Base-by-base conservation (phyloP, 306 rosid genomes). In the Dryas drummondii region DNA sequence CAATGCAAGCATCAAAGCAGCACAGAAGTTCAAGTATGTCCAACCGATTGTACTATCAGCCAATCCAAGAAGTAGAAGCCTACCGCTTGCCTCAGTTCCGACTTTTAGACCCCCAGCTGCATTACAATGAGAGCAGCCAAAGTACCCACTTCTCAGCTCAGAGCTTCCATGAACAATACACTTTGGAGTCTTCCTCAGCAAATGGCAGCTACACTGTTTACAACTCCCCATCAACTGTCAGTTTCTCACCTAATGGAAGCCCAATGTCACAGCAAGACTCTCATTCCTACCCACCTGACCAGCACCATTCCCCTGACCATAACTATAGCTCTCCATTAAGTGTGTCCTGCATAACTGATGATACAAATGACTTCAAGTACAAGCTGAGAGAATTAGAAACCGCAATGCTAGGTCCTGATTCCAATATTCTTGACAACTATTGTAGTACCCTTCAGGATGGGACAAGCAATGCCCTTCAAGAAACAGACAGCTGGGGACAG, bases 391-490 rank as follows among this genome's bases (percentile, higher is more conserved):
- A 88, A 75, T 75, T 96, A 76, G 99, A 96, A 70, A 86, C 86
- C n/a, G 97, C 76, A 50, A 92, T 96, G 99, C 78, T 96, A 9
- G 99, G 99, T 63, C 91, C 93, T 48, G 97, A 94, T 67, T 87
- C 85, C 63, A 88, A 79, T 73, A 72, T 72, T 48, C 71, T 83
- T 72, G 94, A 88, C 72, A 82, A 84, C 83, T 84, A 86, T 65
- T 86, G 86, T 55, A 76, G 80, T 68, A 73, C 84, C 47, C 75
- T 83, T 65, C 86, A 80, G 70, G 83, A 81, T 32, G 89, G 78
- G 72, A 63, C 71, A 52, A 82, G 66, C 80, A 78, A 83, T 77
- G 68, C 55, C 68, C 64, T 78, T 42, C 83, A 67, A 70, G 98
- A 85, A 73, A 80, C 72, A 75, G 97, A 87, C 44, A 79, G 84